A percentile compares a stretch with the other conserved stretches of the same genome.
phyloP scores from a whole-genome alignment of 345 rosid species.

The Firmiana major region DNA sequence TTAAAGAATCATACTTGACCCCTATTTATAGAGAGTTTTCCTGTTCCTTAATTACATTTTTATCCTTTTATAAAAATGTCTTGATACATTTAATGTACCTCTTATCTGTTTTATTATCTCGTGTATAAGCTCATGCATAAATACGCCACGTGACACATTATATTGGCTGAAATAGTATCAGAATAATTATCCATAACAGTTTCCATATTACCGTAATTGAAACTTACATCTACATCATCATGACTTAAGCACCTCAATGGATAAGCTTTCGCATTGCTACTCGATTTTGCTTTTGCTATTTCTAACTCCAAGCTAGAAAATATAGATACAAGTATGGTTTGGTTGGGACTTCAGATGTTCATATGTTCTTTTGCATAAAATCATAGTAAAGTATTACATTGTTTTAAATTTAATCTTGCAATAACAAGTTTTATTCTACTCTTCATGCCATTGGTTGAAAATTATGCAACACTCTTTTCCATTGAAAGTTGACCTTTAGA shows the following conservation, averaged over 20 bases:
- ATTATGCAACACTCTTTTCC: background rate
- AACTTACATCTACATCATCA: background rate
- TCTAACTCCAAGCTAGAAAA: background rate
- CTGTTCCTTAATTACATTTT: too few relatives aligned
- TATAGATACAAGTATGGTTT: background rate
- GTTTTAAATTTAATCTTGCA: too few relatives aligned
- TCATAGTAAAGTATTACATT: background rate
- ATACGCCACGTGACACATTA: too few relatives aligned
- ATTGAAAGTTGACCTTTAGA: too few relatives aligned
- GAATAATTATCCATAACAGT: too few relatives aligned
- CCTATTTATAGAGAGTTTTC: too few relatives aligned
- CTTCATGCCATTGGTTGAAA: background rate
- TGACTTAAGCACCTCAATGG: background rate
- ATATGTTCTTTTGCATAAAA: background rate
- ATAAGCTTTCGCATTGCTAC: background rate
- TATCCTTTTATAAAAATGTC: too few relatives aligned
- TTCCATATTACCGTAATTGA: background rate
- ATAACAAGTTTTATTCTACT: background rate
- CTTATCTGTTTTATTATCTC: too few relatives aligned
- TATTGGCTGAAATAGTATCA: too few relatives aligned
- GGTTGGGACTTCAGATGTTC: background rate
- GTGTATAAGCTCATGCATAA: too few relatives aligned
- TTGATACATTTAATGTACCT: too few relatives aligned
- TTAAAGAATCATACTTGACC: too few relatives aligned
- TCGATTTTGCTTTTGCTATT: background rate